Percentiles rank a stretch among this genome's conserved stretches.
These are phyloP conservation scores for Yamadazyma trypodendri DNA, from an alignment of 1,139 yeast genomes.

Conservation along the genomic window DNA sequence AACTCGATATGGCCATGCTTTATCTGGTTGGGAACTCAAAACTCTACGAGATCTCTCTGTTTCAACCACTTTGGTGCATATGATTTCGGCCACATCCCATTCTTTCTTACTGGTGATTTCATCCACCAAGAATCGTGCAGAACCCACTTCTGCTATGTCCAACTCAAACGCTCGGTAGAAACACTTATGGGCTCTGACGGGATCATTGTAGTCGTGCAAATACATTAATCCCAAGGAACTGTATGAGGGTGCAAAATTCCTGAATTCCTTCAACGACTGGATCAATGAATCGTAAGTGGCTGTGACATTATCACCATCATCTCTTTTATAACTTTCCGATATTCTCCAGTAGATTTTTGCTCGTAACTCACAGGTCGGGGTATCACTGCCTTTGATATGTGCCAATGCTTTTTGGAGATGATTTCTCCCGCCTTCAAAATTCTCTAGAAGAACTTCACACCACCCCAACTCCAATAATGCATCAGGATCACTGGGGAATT, in stretches of 20 bases:
- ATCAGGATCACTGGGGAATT: slow-evolving; percentile 53
- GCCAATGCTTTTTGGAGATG: slow-evolving; percentile 46
- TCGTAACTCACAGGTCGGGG: slow-evolving; percentile 51
- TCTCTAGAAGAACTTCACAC: slow-evolving; percentile 63
- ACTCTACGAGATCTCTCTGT: slow-evolving; percentile 59
- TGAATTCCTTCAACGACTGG: slow-evolving; percentile 60
- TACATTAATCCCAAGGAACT: slow-evolving; percentile 78
- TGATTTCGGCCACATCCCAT: slow-evolving; percentile 82
- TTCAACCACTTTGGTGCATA: slow-evolving; percentile 63
- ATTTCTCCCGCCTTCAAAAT: slow-evolving; percentile 53
- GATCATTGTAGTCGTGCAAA: slow-evolving; percentile 55
- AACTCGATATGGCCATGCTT: slow-evolving; percentile 84
- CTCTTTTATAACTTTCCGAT: slow-evolving; percentile 53
- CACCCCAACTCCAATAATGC: slow-evolving; percentile 76
- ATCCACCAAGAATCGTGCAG: slow-evolving; percentile 72
- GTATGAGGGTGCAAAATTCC: slow-evolving; percentile 71
- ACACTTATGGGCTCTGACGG: slow-evolving; percentile 75
- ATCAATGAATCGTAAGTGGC: slow-evolving; percentile 54
- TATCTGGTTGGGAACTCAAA: slow-evolving; percentile 42
- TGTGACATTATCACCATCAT: slow-evolving; percentile 30
- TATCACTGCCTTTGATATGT: slow-evolving; percentile 48
- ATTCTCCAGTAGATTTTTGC: slow-evolving; percentile 71
- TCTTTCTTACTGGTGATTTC: slow-evolving; percentile 66
- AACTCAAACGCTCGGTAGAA: slow-evolving; percentile 88
- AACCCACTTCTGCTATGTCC: slow-evolving; percentile 69